phyloP scores from a whole-genome alignment of 1,284 basidiomycete genomes.

The Leucoagaricus sp. region DNA sequence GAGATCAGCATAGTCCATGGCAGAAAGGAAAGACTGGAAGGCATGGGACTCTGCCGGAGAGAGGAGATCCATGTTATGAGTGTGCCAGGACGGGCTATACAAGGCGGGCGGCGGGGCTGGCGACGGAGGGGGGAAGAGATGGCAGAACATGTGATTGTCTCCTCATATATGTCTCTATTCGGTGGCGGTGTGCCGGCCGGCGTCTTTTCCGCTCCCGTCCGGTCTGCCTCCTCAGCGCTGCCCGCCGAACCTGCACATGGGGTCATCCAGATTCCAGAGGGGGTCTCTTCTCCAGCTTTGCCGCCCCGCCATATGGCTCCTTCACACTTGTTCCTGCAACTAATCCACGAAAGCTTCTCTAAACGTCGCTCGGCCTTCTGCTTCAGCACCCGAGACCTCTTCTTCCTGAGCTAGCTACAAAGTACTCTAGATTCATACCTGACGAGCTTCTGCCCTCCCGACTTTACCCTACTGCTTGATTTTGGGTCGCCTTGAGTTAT shows the following conservation, averaged over 20 bases:
- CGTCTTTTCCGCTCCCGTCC: neutral
- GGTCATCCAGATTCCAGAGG: neutral
- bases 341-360: neutral
- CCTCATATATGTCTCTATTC: neutral
- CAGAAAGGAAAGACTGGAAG: conserved; percentile 44
- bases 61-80: conserved; percentile 32
- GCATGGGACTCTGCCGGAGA: conserved; percentile 40
- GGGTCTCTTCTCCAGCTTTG: no score
- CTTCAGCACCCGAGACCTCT: neutral
- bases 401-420: no score
- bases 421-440: no score
- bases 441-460: no score
- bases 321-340: neutral
- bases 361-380: neutral
- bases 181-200: conserved; percentile 14
- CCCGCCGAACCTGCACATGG: no score
- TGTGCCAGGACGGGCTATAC: neutral
- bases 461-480: no score
- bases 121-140: neutral
- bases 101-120: neutral
- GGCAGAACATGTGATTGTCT: conserved; percentile 14
- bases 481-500: no score
- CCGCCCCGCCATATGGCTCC: conserved; percentile 1
- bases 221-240: neutral
- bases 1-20: conserved; percentile 35